These are phyloP conservation scores for Thraustochytrium striatum DNA, from an alignment of 352 stramenopile genomes.

Conservation along the genomic window DNA sequence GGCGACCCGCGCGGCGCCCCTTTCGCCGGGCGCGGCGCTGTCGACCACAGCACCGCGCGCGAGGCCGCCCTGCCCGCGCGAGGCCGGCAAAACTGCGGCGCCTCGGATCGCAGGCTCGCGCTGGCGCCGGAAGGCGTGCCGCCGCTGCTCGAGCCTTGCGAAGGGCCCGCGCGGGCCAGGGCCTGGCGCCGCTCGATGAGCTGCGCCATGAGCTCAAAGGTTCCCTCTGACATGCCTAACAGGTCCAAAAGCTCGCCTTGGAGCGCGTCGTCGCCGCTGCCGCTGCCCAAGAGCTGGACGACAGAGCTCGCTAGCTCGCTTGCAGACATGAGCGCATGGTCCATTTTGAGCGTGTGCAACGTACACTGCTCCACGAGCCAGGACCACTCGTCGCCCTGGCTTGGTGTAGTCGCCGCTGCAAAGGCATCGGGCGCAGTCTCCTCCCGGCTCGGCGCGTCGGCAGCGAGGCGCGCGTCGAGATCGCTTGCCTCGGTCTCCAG, in stretches of 20 bases:
- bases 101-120: no score
- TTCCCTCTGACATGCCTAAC: constrained; percentile 22
- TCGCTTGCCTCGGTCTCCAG: no score
- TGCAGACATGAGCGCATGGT: constrained; percentile 1
- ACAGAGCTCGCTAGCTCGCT: constrained; percentile 1
- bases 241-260: constrained; percentile 43
- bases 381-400: background rate
- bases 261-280: background rate
- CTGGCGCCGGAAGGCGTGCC: background rate
- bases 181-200: no score
- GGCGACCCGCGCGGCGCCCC: background rate
- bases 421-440: no score
- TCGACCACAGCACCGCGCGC: background rate
- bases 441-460: no score
- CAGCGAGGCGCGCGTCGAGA: no score
- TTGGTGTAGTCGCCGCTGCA: no score
- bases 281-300: background rate
- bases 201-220: constrained; percentile 29
- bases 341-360: constrained; percentile 12
- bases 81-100: constrained; percentile 27
- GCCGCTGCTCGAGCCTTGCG: background rate
- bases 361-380: constrained; percentile 37
- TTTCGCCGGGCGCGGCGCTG: background rate
- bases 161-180: no score
- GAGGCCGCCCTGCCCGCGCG: background rate